Evolutionary conservation across 192 early-diverging fungal genomes (phyloP).

Genomic region (Coemansia sp.): DNA sequence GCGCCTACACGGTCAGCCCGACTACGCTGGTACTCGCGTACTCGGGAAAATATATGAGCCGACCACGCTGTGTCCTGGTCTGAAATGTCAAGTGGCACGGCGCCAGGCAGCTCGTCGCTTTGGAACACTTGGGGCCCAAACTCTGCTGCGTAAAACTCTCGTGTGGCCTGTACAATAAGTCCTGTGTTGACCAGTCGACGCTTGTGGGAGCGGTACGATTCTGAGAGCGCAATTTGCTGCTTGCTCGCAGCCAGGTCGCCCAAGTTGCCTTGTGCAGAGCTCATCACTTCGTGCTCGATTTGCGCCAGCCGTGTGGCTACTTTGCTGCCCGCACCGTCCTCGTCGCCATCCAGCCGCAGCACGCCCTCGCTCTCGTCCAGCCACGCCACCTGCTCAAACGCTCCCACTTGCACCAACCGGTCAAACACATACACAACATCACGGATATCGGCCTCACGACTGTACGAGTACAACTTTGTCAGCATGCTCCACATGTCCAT

Average conservation of each 20-base stretch:
- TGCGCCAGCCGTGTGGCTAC: constrained; percentile 33
- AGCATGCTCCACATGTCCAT: constrained; percentile 52
- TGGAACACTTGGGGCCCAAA: constrained; percentile 28
- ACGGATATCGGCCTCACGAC: constrained; percentile 40
- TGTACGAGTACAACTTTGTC: constrained; percentile 51
- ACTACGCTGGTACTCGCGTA: constrained; percentile 43
- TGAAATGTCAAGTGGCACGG: constrained; percentile 51
- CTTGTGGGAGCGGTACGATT: constrained; percentile 40
- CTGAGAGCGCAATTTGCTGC: constrained; percentile 34
- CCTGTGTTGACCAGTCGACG: constrained; percentile 39
- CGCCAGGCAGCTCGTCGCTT: constrained; percentile 31
- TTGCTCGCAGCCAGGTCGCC: constrained; percentile 47
- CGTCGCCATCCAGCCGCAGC: constrained; percentile 45
- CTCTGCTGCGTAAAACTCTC: constrained; percentile 41
- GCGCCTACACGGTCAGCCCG: constrained; percentile 47
- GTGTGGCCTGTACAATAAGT: constrained; percentile 39
- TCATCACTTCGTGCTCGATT: constrained; percentile 54
- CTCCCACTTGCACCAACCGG: constrained; percentile 40
- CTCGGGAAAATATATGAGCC: constrained; percentile 30
- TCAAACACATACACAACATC: constrained; percentile 54
- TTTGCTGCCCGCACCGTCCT: constrained; percentile 28
- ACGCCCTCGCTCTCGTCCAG: constrained; percentile 51
- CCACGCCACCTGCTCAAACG: constrained; percentile 57
- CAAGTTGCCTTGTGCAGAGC: constrained; percentile 42
- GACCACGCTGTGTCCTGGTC: constrained; percentile 48